Evolutionary conservation across 75 land plant genomes (phyloP), one percentile per base, ranked within the genome.

Genomic region (Gnetum montanum): DNA sequence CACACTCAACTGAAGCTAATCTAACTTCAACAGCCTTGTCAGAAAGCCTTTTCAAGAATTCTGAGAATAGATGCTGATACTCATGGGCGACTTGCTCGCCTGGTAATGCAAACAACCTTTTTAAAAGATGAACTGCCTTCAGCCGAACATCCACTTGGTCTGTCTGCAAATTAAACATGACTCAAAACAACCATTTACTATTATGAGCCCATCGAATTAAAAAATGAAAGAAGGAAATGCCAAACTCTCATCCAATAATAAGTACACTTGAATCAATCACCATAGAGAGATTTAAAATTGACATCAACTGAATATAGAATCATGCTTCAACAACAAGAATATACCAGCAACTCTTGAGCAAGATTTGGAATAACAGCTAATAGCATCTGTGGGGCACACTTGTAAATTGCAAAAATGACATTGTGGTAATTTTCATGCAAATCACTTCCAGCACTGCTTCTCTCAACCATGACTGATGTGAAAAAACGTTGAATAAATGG

Each of bases 121-220:
- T 91, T 45, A 90, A 43, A 24, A 90, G 62, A 18, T 78, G 68
- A 55, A 95, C 75, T 33, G 99, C 90, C 63, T 90, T 83, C 62
- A 86, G 57, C 16, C 99, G 80, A 27, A 81, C 75, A 81, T 90
- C 81, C 58, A 76, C 80, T 63, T 90, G 77, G 62, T 95, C 96
- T 33, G 70, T 78, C 97, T 91, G 63, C 59, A 60, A 50, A 18
- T n/a, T n/a, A n/a, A n/a, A n/a, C n/a, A 45, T 11, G 43, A 45
- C 22, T 25, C 4, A 41, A 18, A 55, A 34, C 6, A 51, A 10
- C 10, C 49, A 36, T 16, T 15, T 49, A 23, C 6, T 25, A 40
- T n/a, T 27, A 23, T 45, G 12, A 46, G 16, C 44, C 0, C 4
- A 59, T 20, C 29, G 18, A 3, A 20, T 22, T 6, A 48, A 36